Percentiles rank a stretch among this genome's conserved stretches.
These are phyloP conservation scores for Ogataea angusta DNA, from an alignment of 805 yeast species.

Conservation along the genomic window DNA sequence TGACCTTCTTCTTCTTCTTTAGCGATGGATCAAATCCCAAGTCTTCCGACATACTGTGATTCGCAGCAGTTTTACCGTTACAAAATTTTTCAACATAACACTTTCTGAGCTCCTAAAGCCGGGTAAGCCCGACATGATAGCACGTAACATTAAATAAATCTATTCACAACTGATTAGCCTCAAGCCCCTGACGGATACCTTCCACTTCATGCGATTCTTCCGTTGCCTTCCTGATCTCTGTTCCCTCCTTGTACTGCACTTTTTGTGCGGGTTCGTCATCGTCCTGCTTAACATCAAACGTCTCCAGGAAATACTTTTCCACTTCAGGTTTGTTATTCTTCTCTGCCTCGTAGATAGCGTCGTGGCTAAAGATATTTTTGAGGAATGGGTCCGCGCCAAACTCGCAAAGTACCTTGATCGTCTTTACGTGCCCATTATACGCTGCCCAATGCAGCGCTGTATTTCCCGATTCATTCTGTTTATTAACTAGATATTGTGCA, in stretches of 20 bases:
- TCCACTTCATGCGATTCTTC: conserved; percentile 44
- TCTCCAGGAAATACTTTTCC: conserved; percentile 71
- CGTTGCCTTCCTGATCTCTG: conserved; percentile 47
- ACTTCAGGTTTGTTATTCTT: conserved; percentile 69
- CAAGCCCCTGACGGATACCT: conserved; percentile 28
- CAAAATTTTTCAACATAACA: conserved; percentile 14
- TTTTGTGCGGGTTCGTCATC: conserved; percentile 29
- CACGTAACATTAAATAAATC: not conserved
- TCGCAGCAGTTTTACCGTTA: conserved; percentile 1
- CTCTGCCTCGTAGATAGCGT: conserved; percentile 87
- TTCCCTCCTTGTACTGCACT: conserved; percentile 45
- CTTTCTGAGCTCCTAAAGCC: not conserved
- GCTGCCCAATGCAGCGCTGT: conserved; percentile 98
- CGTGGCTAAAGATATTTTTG: conserved; percentile 75
- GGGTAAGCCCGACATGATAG: conserved; percentile 13
- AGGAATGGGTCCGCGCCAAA: conserved; percentile 78
- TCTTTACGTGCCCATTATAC: conserved; percentile 74
- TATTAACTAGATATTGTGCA: conserved; percentile 44
- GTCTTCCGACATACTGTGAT: conserved; percentile 33
- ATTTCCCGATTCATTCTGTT: conserved; percentile 77
- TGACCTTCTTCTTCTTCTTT: conserved; percentile 74
- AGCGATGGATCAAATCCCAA: conserved; percentile 72
- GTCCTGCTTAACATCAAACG: conserved; percentile 66
- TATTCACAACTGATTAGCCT: conserved; percentile 12
- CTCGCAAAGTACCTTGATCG: conserved; percentile 69